Percentiles rank a stretch among this genome's conserved stretches.
Conservation (phyloP, 192 early-diverging fungal species). For the Rhizoclosmatium sp. region DNA sequence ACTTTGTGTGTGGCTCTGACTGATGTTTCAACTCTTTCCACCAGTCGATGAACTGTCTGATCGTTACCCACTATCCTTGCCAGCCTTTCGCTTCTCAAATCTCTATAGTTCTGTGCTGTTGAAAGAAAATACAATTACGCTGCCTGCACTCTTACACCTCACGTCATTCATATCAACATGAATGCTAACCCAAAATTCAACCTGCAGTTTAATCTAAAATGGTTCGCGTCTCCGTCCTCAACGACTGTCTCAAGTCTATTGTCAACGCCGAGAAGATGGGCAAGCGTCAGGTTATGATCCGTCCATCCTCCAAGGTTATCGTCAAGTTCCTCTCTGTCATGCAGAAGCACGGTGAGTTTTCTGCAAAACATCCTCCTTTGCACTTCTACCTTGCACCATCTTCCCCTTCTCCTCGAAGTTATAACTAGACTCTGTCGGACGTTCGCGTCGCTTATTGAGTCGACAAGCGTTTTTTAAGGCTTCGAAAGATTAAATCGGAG, state of each 20-base stretch:
- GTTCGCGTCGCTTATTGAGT: constrained; percentile 50
- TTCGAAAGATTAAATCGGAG: constrained; percentile 64
- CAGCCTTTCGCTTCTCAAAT: no score
- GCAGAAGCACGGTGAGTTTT: constrained; percentile 92
- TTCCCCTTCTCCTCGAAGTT: constrained; percentile 61
- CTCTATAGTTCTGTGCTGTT: no score
- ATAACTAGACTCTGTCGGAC: constrained; percentile 77
- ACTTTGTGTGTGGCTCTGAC: no score
- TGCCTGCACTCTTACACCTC: no score
- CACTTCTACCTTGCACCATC: background rate
- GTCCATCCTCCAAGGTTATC: constrained; percentile 98
- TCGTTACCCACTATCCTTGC: no score
- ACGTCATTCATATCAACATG: no score
- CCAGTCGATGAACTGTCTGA: no score
- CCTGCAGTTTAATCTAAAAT: constrained; percentile 55
- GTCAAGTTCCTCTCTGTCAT: constrained; percentile 99
- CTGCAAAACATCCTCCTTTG: background rate
- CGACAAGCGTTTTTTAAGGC: constrained; percentile 76
- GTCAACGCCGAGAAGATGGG: constrained; percentile 99
- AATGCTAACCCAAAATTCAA: no score
- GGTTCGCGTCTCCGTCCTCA: constrained; percentile 95
- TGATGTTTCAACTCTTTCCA: background rate
- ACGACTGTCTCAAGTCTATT: constrained; percentile 98
- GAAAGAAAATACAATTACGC: no score
- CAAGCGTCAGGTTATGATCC: constrained; percentile 96